phyloP scores from a whole-genome alignment of 1,284 basidiomycete genomes.

The Tremellales sp. region DNA sequence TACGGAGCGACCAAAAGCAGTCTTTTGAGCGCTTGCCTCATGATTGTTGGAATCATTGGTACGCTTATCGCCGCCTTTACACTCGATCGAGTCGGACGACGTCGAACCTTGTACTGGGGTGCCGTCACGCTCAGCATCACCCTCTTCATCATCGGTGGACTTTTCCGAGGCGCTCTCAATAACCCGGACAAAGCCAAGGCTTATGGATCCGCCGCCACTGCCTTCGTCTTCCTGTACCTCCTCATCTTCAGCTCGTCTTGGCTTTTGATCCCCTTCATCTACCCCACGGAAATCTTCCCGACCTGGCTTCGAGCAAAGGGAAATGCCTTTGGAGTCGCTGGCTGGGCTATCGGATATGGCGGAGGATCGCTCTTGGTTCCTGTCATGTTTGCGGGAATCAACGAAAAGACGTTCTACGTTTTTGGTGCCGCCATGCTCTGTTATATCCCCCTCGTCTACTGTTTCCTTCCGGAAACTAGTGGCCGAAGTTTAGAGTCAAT shows the following conservation, averaged over 20 bases:
- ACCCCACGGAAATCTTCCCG: slow-evolving; percentile 40
- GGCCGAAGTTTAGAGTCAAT: slow-evolving; percentile 16
- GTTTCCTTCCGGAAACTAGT: slow-evolving; percentile 15
- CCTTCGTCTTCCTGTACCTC: slow-evolving; percentile 12
- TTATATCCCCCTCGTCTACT: slow-evolving; percentile 10
- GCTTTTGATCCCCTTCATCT: slow-evolving; percentile 36
- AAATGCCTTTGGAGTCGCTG: slow-evolving; percentile 32
- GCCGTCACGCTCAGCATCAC: slow-evolving; percentile 19
- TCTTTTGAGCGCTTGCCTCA: too few species aligned
- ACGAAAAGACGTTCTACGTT: slow-evolving; percentile 28
- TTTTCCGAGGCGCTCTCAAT: background rate
- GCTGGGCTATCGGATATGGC: slow-evolving; percentile 39
- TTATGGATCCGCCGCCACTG: slow-evolving; percentile 13
- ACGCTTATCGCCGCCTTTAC: slow-evolving; percentile 36
- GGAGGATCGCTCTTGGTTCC: slow-evolving; percentile 27
- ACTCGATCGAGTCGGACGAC: slow-evolving; percentile 37
- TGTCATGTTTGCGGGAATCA: slow-evolving; percentile 23
- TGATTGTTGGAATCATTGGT: too few species aligned
- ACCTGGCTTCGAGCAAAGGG: slow-evolving; percentile 33
- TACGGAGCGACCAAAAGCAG: too few species aligned
- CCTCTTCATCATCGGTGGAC: slow-evolving; percentile 18
- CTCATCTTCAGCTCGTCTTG: slow-evolving; percentile 6
- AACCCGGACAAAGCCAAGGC: background rate
- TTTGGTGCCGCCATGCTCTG: slow-evolving; percentile 5
- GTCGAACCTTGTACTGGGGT: slow-evolving; percentile 28